Percentiles rank a stretch among this genome's conserved stretches.
Conservation (phyloP, 345 rosid genomes). For the Populus pruinosa region DNA sequence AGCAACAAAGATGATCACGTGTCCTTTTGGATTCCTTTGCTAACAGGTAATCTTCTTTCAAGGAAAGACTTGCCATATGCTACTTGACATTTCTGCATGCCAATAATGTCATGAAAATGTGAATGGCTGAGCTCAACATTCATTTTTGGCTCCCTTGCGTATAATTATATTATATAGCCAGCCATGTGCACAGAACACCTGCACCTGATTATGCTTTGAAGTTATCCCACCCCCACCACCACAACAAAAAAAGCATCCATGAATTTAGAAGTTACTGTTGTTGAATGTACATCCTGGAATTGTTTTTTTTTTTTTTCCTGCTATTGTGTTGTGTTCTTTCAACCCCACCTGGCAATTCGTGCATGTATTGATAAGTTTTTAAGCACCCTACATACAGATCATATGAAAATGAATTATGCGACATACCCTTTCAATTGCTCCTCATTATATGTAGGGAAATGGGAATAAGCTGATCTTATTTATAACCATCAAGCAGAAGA, state of each 20-base stretch:
- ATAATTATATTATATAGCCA: background rate
- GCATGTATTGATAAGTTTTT: background rate
- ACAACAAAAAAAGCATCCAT: background rate
- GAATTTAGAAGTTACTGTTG: no score
- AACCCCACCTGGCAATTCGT: background rate
- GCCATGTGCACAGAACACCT: background rate
- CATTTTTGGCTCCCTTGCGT: background rate
- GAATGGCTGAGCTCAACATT: background rate
- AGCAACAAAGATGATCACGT: slow-evolving; percentile 68
- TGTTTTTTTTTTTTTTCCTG: background rate
- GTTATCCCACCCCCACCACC: background rate
- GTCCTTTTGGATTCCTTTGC: slow-evolving; percentile 91
- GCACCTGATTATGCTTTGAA: background rate
- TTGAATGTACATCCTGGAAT: background rate
- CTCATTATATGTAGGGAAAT: background rate
- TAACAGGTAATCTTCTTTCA: slow-evolving; percentile 56
- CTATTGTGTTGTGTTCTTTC: background rate
- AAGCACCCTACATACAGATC: background rate
- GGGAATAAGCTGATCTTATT: background rate
- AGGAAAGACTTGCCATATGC: background rate
- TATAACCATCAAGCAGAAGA: background rate
- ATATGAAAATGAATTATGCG: background rate
- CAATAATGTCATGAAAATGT: background rate
- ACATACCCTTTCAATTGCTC: background rate
- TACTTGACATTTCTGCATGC: background rate